Evolutionary conservation across 2,329 filamentous ascomycete genomes (phyloP), one percentile per base, ranked within the genome.

Genomic region (Chlorencoelia australis): DNA sequence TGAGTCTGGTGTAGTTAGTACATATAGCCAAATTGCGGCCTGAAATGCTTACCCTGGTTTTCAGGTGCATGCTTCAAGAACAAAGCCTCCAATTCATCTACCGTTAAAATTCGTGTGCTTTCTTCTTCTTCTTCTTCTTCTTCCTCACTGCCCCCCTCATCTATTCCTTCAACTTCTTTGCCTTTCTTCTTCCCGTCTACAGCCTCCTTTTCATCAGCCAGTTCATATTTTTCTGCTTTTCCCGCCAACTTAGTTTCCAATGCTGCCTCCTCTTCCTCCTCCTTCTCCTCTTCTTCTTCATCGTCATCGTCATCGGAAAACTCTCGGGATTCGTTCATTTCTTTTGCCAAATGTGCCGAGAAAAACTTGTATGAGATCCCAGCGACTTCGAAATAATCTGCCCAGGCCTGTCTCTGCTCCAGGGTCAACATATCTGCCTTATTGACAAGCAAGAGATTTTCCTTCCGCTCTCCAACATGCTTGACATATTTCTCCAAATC

Each of bases 351-450:
- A 42, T 83, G 78, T 1, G 91, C 91, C 2, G 93, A 98, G 67
- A 98, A 98, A 67, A 96, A 98, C 52, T 82, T 83, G 68, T 91
- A 98, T 36, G 83, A 76, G 54, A 98, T 93, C 18, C 79, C 76
- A 17, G 82, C 75, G 49, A 77, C 67, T 49, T 79, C 79, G 49
- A 98, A 85, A 56, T 94, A 86, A 49, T 82, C 74, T 3, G 88
- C 88, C 91, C 91, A 98, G 1, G 71, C 68, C 46, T 72, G 72
- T 47, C 91, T 71, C 64, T 98, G 93, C 52, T 76, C 75, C 31
- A 77, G 60, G 2, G 88, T 94, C 84, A 98, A 88, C 91, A 98
- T 95, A 63, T 98, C 91, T 30, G 91, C 88, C 69, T 98, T 98
- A 69, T 98, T 98, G 55, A 98, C 89, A 37, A 98, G 68, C 38